Evolutionary conservation across 345 rosid species (phyloP).

Genomic region (Jatropha curcas): DNA sequence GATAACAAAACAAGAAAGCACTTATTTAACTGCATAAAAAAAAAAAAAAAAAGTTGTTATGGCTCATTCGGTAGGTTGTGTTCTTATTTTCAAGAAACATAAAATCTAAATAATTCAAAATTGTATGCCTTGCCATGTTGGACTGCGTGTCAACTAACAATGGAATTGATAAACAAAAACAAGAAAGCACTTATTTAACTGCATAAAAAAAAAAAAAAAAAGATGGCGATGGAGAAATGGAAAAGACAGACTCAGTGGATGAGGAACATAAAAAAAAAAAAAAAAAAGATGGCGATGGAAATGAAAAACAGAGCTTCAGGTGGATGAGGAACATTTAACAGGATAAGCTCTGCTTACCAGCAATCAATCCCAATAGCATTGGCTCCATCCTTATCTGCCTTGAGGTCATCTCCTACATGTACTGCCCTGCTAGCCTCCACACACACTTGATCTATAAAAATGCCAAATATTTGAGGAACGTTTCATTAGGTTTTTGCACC

Average conservation of each 20-base stretch:
- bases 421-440: slow-evolving; percentile 58
- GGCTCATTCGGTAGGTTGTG: background rate
- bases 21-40: too few species aligned
- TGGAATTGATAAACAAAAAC: too few species aligned
- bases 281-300: background rate
- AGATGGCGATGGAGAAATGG: too few species aligned
- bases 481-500: background rate
- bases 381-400: slow-evolving; percentile 78
- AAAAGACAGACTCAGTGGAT: too few species aligned
- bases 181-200: too few species aligned
- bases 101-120: background rate
- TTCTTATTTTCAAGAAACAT: background rate
- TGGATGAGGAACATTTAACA: background rate
- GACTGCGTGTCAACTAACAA: background rate
- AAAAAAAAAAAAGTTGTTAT: too few species aligned
- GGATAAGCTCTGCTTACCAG: slow-evolving; percentile 48
- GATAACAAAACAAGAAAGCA: too few species aligned
- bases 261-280: too few species aligned
- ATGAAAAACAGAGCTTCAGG: background rate
- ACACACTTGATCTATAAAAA: slow-evolving; percentile 52
- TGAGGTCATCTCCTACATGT: slow-evolving; percentile 77
- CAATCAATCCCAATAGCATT: slow-evolving; percentile 68
- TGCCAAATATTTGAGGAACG: background rate
- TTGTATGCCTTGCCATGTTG: too few species aligned
- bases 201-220: too few species aligned